Percentiles rank a stretch among this genome's conserved stretches.
Evolutionary conservation across 192 early-diverging fungal genomes (phyloP).

Genomic region (Dimargaris verticillata): DNA sequence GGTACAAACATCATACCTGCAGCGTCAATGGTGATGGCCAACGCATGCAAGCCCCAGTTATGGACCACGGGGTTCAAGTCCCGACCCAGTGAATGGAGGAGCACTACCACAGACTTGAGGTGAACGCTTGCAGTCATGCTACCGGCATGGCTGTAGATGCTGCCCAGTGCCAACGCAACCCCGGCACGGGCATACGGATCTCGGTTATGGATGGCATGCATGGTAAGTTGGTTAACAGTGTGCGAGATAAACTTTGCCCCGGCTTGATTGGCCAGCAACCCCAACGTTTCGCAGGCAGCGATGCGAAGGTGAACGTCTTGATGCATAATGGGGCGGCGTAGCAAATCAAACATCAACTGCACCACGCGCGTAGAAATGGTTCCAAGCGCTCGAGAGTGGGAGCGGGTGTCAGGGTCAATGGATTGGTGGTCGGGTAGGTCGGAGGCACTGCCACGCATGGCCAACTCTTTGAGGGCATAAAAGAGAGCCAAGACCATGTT

Average conservation of each 20-base stretch:
- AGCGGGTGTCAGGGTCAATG: not conserved
- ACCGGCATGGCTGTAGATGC: slow-evolving; percentile 75
- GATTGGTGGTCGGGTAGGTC: not conserved
- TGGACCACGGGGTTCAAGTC: slow-evolving; percentile 91
- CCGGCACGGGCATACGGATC: slow-evolving; percentile 91
- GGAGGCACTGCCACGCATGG: not conserved
- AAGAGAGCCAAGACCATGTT: slow-evolving; percentile 64
- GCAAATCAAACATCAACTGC: slow-evolving; percentile 16
- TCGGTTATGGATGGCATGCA: slow-evolving; percentile 70
- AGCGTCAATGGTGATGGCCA: slow-evolving; percentile 71
- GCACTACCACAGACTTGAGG: slow-evolving; percentile 72
- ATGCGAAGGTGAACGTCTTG: slow-evolving; percentile 53
- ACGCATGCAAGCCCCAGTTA: slow-evolving; percentile 74
- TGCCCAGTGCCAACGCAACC: slow-evolving; percentile 76
- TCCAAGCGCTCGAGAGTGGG: slow-evolving; percentile 5
- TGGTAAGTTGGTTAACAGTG: slow-evolving; percentile 22
- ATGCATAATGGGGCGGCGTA: slow-evolving; percentile 38
- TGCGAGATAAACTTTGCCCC: slow-evolving; percentile 19
- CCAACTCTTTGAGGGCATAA: slow-evolving; percentile 28
- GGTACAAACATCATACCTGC: slow-evolving; percentile 84
- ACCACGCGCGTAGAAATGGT: slow-evolving; percentile 14
- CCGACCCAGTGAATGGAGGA: slow-evolving; percentile 75
- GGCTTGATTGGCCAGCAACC: slow-evolving; percentile 40
- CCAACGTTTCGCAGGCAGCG: slow-evolving; percentile 66
- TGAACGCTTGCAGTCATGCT: slow-evolving; percentile 70